Evolutionary conservation across 495 filamentous ascomycete genomes (phyloP).

Genomic region (Stereocaulon alpinum): DNA sequence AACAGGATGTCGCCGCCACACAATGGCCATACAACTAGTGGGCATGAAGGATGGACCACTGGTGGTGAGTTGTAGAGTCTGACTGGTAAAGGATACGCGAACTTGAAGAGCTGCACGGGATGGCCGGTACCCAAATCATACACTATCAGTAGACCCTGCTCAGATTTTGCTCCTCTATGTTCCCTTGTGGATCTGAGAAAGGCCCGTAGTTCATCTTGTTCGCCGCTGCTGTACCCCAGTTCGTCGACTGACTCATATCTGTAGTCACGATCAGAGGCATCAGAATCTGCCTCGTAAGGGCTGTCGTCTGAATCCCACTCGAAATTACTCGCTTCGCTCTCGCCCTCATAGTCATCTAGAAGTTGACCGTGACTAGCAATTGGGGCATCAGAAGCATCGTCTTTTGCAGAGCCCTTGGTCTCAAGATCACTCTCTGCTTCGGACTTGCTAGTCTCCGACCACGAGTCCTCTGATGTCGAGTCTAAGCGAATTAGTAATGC

Average conservation of each 20-base stretch:
- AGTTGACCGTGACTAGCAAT: neutral
- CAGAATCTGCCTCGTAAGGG: neutral
- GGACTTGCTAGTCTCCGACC: neutral
- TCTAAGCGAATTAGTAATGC: neutral
- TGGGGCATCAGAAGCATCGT: neutral
- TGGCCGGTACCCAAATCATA: neutral
- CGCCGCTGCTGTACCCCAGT: neutral
- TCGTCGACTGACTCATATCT: neutral
- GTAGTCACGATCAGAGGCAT: neutral
- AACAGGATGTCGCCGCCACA: constrained; percentile 10
- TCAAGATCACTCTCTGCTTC: neutral
- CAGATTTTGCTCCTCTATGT: neutral
- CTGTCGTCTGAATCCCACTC: neutral
- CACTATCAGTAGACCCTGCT: constrained; percentile 3
- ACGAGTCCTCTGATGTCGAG: neutral
- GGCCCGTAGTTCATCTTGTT: neutral
- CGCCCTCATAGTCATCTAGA: neutral
- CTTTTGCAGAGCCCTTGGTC: neutral
- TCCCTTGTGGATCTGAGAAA: neutral
- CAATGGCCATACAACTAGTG: constrained; percentile 12
- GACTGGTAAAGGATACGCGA: neutral
- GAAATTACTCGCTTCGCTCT: neutral
- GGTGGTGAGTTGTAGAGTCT: constrained; percentile 8
- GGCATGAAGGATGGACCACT: constrained; percentile 7
- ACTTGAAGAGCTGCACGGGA: constrained; percentile 1